Evolutionary conservation across 176 grass and related monocot species (phyloP), one percentile per base, ranked within the genome.

Genomic region (Avena atlantica): DNA sequence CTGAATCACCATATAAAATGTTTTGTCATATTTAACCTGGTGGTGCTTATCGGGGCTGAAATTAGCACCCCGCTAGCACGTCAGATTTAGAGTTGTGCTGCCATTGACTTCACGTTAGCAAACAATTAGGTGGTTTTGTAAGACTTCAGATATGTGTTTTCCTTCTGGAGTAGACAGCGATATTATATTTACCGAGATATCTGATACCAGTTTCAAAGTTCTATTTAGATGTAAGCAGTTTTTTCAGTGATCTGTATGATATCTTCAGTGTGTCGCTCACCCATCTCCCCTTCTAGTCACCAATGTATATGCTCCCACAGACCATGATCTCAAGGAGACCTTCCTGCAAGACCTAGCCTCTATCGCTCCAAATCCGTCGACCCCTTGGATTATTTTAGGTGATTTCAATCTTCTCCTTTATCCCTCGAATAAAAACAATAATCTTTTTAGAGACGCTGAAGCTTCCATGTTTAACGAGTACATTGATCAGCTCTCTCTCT

Each of bases 91-190:
- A 73, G 52, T 12, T 37, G 6, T 42, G 63, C 25, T 55, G 31
- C 70, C 16, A 31, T 25, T 25, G 21, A 50, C 2, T 75, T 72
- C 76, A 45, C 34, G 76, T 2, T 51, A 87, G 70, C n/a, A 36
- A 37, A 15, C 31, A 6, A 23, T 19, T 34, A 9, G 3, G 15
- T 71, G 5, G 45, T 70, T 86, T 78, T 23, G 15, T 16, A 90
- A 14, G n/a, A 25, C 29, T 69, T 59, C 25, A 34, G 25, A 42
- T 56, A 7, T 81, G 9, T 21, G 13, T 42, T 10, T 4, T 63
- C 21, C 20, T 62, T 51, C 74, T 84, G 57, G 62, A 85, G 13
- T 81, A 25, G 3, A 51, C 23, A 81, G 58, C 66, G 48, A 48
- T 48, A 6, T 48, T 6, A 40, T 40, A 40, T 40, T 5, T 40